These are phyloP conservation scores for Leucogyrophana mollusca DNA, from an alignment of 768 basidiomycete species.

Conservation along the genomic window DNA sequence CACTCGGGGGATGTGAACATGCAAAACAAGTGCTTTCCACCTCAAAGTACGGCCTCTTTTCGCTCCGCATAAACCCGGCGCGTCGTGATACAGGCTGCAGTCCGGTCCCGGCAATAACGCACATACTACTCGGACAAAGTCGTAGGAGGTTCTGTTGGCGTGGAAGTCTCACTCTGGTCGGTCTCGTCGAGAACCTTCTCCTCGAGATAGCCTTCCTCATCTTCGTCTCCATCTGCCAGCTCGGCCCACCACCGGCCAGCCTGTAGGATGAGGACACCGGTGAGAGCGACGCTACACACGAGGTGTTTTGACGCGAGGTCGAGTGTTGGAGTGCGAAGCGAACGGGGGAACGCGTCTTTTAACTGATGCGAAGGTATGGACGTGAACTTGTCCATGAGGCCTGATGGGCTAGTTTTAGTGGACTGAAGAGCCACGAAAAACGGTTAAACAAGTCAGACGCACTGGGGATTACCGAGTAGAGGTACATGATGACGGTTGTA, in stretches of 20 bases:
- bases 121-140: background rate
- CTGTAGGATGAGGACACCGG: constrained; percentile 82
- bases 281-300: constrained; percentile 84
- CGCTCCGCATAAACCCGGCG: no score
- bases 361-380: constrained; percentile 51
- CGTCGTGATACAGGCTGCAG: no score
- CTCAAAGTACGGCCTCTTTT: no score
- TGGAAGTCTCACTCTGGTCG: constrained; percentile 5
- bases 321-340: constrained; percentile 62
- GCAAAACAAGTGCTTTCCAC: no score
- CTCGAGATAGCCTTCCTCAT: constrained; percentile 35
- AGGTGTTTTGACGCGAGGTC: constrained; percentile 84
- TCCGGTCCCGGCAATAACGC: no score
- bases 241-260: constrained; percentile 87
- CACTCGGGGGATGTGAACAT: no score
- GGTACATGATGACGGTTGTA: constrained; percentile 68
- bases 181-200: constrained; percentile 25
- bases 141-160: constrained; percentile 4
- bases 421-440: background rate
- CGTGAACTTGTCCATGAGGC: constrained; percentile 57
- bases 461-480: constrained; percentile 81
- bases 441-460: constrained; percentile 25
- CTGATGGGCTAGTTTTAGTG: constrained; percentile 33
- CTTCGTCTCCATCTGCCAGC: constrained; percentile 61
- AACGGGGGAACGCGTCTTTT: constrained; percentile 59